Percentiles rank a stretch among this genome's conserved stretches.
phyloP scores from a whole-genome alignment of 2,329 filamentous ascomycete genomes.

The Phoma sp. region DNA sequence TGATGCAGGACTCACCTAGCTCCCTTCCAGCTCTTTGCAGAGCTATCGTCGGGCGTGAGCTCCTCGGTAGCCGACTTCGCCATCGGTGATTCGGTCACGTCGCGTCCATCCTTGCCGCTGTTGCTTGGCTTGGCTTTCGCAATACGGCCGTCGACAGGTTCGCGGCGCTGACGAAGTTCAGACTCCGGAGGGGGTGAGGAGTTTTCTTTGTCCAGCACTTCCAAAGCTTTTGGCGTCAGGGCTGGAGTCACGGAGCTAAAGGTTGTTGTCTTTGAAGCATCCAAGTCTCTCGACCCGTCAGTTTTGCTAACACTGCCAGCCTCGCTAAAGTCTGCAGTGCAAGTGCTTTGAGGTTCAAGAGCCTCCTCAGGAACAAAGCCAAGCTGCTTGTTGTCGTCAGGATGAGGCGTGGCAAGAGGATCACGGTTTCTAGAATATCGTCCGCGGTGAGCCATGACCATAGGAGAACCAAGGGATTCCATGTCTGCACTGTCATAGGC shows the following conservation, averaged over 20 bases:
- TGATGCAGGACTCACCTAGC: constrained; percentile 27
- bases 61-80: constrained; percentile 1
- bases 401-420: constrained; percentile 20
- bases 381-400: constrained; percentile 23
- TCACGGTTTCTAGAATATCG: constrained; percentile 21
- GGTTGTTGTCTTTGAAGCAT: constrained; percentile 19
- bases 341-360: constrained; percentile 1
- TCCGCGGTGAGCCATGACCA: constrained; percentile 18
- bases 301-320: constrained; percentile 22
- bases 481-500: constrained; percentile 17
- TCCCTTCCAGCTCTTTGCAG: constrained; percentile 25
- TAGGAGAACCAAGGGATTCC: constrained; percentile 29
- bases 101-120: constrained; percentile 1
- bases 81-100: not conserved
- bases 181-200: constrained; percentile 9
- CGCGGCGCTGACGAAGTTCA: constrained; percentile 23
- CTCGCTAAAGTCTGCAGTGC: constrained; percentile 19
- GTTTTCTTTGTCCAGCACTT: constrained; percentile 1
- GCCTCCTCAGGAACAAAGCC: constrained; percentile 7
- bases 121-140: not conserved
- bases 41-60: constrained; percentile 9
- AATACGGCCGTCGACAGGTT: not conserved
- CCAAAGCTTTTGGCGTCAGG: constrained; percentile 19
- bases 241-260: constrained; percentile 19
- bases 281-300: constrained; percentile 24